These are phyloP conservation scores for Komagataella pseudopastoris DNA, from an alignment of 805 yeast species.

Conservation along the genomic window DNA sequence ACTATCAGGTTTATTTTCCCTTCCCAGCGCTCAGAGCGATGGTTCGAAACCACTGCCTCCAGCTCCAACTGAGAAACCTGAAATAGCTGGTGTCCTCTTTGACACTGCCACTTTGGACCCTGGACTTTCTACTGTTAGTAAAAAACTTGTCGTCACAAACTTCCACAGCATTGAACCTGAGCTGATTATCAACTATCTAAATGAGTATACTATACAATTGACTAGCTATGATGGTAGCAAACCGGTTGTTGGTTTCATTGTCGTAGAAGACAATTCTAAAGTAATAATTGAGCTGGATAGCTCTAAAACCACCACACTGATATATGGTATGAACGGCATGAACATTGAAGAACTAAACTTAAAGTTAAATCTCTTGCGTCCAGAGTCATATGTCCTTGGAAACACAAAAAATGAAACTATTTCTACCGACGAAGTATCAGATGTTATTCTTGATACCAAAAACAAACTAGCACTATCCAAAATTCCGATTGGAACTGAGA, in stretches of 20 bases:
- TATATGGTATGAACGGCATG: constrained; percentile 27
- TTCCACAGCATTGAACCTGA: constrained; percentile 5
- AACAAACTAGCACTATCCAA: constrained; percentile 32
- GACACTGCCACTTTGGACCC: constrained; percentile 13
- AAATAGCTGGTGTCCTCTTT: constrained; percentile 6
- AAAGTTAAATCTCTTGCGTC: constrained; percentile 23
- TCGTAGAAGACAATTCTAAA: constrained; percentile 2
- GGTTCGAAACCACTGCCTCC: constrained; percentile 14
- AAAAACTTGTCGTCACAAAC: constrained; percentile 11
- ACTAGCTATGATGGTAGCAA: background rate
- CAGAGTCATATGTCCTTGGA: constrained; percentile 25
- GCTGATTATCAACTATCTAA: background rate
- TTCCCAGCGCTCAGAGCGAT: constrained; percentile 42
- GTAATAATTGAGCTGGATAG: constrained; percentile 39
- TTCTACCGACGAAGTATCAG: constrained; percentile 4
- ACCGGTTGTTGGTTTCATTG: background rate
- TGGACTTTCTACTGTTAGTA: constrained; percentile 12
- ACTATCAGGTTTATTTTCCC: constrained; percentile 63
- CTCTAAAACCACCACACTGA: constrained; percentile 40
- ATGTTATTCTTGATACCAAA: constrained; percentile 24
- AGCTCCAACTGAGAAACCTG: constrained; percentile 19
- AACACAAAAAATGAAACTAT: constrained; percentile 4
- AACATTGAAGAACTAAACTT: constrained; percentile 10
- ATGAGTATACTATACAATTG: background rate
- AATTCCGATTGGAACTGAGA: constrained; percentile 26